Evolutionary conservation across 257 asterid genomes (phyloP), one percentile per base, ranked within the genome.

Genomic region (Knoxia roxburghii): DNA sequence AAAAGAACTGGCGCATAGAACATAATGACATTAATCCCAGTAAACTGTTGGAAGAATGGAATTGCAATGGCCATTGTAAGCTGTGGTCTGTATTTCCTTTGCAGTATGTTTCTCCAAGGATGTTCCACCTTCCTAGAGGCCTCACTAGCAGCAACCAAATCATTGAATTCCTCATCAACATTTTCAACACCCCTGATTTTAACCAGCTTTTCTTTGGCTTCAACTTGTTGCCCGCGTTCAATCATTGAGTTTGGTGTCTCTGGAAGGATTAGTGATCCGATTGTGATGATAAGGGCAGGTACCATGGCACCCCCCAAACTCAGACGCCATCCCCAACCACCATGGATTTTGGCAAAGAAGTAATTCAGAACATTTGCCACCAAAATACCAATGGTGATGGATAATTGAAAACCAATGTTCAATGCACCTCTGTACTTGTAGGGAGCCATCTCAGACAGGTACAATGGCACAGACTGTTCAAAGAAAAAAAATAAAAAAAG

Each of bases 221-320:
- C 76, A 0, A 79, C 89, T 2, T 65, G 55, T 14, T 73, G 54
- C 30, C 91, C 96, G 27, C 96, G 89, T 75, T 90, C 95, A 43
- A 90, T 90, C 77, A 90, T 7, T 7, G 97, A 90, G 76, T 86
- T 90, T 39, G 96, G 97, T 1, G 96, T 88, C 67, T 90, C 97
- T 0, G 97, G 97, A 40, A 90, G 96, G 81, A 88, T 30, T 12
- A 88, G 14, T 0, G 97, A 90, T 0, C 97, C 97, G 32, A 84
- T 1, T 3, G 87, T 65, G 70, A 90, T 88, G 75, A 88, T 83
- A 6, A 88, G 75, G 13, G 92, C 97, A 0, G 97, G 97, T 41
- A 90, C 92, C 81, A 83, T 78, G 0, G 97, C 97, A 26, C 97
- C 97, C 17, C 97, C 96, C 57, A 90, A 67, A 41, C 97, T 88